Base-by-base conservation (phyloP, 768 basidiomycete species). In the Holtermannia corniformis region DNA sequence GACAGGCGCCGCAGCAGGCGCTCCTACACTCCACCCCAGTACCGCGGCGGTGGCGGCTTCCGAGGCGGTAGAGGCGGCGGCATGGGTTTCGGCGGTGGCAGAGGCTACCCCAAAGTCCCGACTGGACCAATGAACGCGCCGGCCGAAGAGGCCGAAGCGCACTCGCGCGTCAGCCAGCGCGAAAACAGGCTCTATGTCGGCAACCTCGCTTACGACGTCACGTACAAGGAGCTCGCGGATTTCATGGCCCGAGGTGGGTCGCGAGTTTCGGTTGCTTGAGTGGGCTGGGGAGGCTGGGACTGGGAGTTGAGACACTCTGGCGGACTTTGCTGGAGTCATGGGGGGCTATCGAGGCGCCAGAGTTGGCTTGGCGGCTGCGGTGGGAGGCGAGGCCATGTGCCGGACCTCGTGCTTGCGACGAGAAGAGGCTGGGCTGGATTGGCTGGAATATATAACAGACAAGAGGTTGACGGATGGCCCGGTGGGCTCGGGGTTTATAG, bases 241-340 rank as follows among this genome's bases (percentile, higher is more conserved):
- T 96, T 95, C 73, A 93, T 95, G 90, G 81, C 87, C 85, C 87
- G 88, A 90, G 91, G 92, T 95, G 87, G 85, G 92, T 91, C n/a
- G n/a, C n/a, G n/a, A n/a, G n/a, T n/a, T n/a, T n/a, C n/a, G n/a
- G n/a, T n/a, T n/a, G n/a, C n/a, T n/a, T n/a, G n/a, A n/a, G n/a
- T n/a, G n/a, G n/a, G n/a, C n/a, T n/a, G n/a, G n/a, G n/a, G n/a
- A n/a, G n/a, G n/a, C n/a, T n/a, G n/a, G n/a, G n/a, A n/a, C n/a
- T 20, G 28, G 76, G 82, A 81, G 21, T 46, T 54, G 28, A 32
- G 23, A 82, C 83, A 80, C 81, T 82, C 43, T 51, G 20, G 55
- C 46, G 45, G 10, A 44, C 22, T 10, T 5, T 20, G 42, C 41
- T 32, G 19, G 20, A 43, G 28, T 40, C n/a, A n/a, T 4, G 23